Evolutionary conservation across 169 alveolate species (phyloP).

Genomic region (Ichthyophthirius multifiliis): DNA sequence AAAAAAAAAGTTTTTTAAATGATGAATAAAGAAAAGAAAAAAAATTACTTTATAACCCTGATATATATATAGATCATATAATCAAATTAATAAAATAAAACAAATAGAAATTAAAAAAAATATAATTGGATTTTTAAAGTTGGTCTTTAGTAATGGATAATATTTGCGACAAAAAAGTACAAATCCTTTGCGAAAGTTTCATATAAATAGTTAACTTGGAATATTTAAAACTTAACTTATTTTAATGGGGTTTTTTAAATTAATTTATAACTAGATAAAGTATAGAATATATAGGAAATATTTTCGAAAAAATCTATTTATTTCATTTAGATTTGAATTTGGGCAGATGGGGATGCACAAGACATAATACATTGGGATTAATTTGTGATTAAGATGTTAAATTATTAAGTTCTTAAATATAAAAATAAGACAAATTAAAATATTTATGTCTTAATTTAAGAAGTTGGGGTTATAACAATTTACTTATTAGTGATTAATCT

Average conservation of each 20-base stretch:
- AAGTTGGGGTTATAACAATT: constrained; percentile 13
- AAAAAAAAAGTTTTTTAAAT: neutral
- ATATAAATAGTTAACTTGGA: neutral
- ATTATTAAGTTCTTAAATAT: neutral
- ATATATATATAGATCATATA: neutral
- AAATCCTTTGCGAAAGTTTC: neutral
- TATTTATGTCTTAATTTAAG: constrained; percentile 1
- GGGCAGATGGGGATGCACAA: constrained; percentile 21
- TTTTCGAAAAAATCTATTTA: neutral
- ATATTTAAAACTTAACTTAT: neutral
- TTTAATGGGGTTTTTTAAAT: neutral
- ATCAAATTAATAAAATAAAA: neutral
- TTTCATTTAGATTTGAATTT: neutral
- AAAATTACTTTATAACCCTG: neutral
- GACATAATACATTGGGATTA: neutral
- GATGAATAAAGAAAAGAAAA: neutral
- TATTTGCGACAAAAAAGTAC: neutral
- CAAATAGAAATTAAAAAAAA: neutral
- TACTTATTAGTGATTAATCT: neutral
- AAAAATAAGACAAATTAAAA: neutral
- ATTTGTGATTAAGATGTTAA: neutral
- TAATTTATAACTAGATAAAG: neutral
- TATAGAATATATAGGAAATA: neutral
- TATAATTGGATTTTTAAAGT: neutral
- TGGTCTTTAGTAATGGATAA: constrained; percentile 4